Conservation (phyloP, 129 eudicot genomes). For the Pittosporum tobira region DNA sequence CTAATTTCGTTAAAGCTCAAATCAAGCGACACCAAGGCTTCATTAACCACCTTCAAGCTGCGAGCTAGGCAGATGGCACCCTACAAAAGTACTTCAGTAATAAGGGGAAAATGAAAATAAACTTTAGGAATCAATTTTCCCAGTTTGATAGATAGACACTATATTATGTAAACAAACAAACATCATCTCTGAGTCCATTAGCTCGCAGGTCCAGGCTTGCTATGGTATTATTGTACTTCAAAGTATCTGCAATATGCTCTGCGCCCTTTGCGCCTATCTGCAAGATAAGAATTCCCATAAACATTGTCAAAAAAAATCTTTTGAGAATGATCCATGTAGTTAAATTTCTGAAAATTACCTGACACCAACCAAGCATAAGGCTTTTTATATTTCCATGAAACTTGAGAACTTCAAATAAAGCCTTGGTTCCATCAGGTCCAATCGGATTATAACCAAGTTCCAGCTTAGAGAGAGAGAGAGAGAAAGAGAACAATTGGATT, state of each 20-base stretch:
- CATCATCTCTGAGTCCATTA: constrained; percentile 89
- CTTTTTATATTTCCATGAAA: constrained; percentile 82
- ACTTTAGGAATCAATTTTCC: not conserved
- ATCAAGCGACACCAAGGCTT: constrained; percentile 71
- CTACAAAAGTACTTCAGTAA: constrained; percentile 27
- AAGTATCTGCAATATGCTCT: constrained; percentile 73
- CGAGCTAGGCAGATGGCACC: constrained; percentile 87
- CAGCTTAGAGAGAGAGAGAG: constrained; percentile 45
- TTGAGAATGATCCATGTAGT: constrained; percentile 1
- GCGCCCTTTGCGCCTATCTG: constrained; percentile 90
- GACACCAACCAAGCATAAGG: constrained; percentile 98
- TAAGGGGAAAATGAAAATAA: constrained; percentile 3
- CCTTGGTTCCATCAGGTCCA: constrained; percentile 94
- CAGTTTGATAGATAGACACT: not conserved
- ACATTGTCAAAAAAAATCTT: constrained; percentile 2
- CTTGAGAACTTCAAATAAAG: constrained; percentile 79
- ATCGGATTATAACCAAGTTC: constrained; percentile 96
- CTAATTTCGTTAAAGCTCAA: constrained; percentile 91
- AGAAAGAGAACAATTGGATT: not conserved
- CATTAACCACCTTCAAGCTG: constrained; percentile 92
- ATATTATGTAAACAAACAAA: constrained; percentile 17
- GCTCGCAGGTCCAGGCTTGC: constrained; percentile 79
- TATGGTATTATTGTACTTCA: constrained; percentile 79
- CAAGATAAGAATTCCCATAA: constrained; percentile 4
- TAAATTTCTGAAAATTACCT: constrained; percentile 34